Evolutionary conservation across 805 yeast species (phyloP).

Genomic region (Starmerella etchellsii): DNA sequence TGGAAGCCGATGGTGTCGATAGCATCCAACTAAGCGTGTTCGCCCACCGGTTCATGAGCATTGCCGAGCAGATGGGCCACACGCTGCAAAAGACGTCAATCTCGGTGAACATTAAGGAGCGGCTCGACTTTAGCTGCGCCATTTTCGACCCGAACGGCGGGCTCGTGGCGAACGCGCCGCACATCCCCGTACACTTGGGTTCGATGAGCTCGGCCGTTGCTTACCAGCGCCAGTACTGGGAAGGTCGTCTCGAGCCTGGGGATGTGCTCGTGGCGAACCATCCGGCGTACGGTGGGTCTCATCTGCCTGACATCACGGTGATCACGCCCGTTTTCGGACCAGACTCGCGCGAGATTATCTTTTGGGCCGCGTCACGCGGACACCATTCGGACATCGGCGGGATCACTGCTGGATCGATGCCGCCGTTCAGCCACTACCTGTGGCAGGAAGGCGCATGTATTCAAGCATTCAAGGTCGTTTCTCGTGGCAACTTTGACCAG

Average conservation of each 20-base stretch:
- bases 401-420: constrained; percentile 84
- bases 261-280: constrained; percentile 70
- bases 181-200: constrained; percentile 75
- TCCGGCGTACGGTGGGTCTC: constrained; percentile 78
- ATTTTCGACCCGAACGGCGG: constrained; percentile 65
- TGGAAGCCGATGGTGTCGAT: constrained; percentile 32
- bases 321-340: constrained; percentile 73
- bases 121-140: constrained; percentile 78
- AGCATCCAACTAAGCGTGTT: constrained; percentile 66
- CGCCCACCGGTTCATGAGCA: constrained; percentile 77
- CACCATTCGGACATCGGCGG: constrained; percentile 97
- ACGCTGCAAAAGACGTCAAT: constrained; percentile 70
- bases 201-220: constrained; percentile 73
- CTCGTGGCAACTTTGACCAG: constrained; percentile 62
- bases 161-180: constrained; percentile 78
- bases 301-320: constrained; percentile 81
- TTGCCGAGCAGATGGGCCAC: constrained; percentile 82
- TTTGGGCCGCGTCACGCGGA: constrained; percentile 87
- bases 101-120: constrained; percentile 70
- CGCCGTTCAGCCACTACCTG: constrained; percentile 73
- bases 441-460: constrained; percentile 90
- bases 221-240: constrained; percentile 54
- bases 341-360: constrained; percentile 40
- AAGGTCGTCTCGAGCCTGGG: constrained; percentile 50
- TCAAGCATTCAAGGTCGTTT: constrained; percentile 60